These are phyloP conservation scores for Penstemon eatonii DNA, from an alignment of 257 asterid genomes.

Conservation along the genomic window DNA sequence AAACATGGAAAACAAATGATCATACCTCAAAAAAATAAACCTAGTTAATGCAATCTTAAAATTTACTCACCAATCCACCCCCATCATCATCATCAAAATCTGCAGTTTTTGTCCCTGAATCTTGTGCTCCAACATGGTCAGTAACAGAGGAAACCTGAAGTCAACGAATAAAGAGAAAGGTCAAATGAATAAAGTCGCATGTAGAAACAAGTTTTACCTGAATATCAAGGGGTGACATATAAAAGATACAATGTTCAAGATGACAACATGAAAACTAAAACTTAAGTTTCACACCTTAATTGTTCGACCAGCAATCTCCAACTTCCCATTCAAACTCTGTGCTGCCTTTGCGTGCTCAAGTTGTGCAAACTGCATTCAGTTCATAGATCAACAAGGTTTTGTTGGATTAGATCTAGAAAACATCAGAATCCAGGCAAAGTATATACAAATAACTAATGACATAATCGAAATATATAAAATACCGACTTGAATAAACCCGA, in stretches of 20 bases:
- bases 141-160: conserved; percentile 92
- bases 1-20: not conserved
- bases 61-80: conserved; percentile 87
- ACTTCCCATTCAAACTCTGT: conserved; percentile 82
- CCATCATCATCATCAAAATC: conserved; percentile 99
- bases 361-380: conserved; percentile 63
- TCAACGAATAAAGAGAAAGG: conserved; percentile 13
- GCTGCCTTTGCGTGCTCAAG: conserved; percentile 97
- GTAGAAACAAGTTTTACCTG: not conserved
- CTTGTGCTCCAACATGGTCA: conserved; percentile 85
- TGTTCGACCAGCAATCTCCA: conserved; percentile 96
- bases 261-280: conserved; percentile 16
- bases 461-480: conserved; percentile 27
- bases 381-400: conserved; percentile 15
- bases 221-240: not conserved
- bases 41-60: conserved; percentile 16
- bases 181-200: not conserved
- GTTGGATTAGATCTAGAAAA: not conserved
- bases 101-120: conserved; percentile 89
- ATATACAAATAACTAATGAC: not conserved
- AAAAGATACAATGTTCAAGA: conserved; percentile 1
- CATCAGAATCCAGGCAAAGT: not conserved
- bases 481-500: conserved; percentile 98
- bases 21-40: conserved; percentile 1
- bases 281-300: conserved; percentile 59